These are phyloP conservation scores for Mortierella sp. DNA, from an alignment of 371 early-diverging fungal species.

Conservation along the genomic window DNA sequence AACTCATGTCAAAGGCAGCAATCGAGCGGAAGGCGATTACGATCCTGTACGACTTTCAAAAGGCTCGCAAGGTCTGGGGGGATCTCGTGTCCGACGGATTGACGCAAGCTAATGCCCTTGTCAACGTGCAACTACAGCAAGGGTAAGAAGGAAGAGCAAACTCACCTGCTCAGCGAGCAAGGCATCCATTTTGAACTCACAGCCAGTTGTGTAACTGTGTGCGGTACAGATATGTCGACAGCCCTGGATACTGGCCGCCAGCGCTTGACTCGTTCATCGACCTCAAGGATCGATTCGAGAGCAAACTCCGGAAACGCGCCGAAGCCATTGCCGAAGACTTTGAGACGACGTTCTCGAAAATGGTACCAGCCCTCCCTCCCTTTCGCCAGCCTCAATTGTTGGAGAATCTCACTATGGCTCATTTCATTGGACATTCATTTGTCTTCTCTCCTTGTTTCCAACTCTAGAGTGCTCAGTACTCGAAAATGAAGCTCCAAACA, in stretches of 20 bases:
- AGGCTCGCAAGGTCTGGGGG: conserved; percentile 47
- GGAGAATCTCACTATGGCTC: too few relatives aligned
- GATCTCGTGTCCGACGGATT: conserved; percentile 53
- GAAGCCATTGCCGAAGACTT: conserved; percentile 38
- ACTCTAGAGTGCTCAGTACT: conserved; percentile 43
- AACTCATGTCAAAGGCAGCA: conserved; percentile 44
- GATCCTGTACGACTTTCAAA: conserved; percentile 45
- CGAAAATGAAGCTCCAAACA: conserved; percentile 51
- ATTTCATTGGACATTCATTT: too few relatives aligned
- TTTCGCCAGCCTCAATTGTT: too few relatives aligned
- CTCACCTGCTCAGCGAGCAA: background rate
- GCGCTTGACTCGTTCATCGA: conserved; percentile 41
- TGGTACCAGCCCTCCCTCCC: conserved; percentile 17
- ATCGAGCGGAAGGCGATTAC: conserved; percentile 33
- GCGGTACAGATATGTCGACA: conserved; percentile 31
- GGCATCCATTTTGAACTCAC: too few relatives aligned
- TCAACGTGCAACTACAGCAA: conserved; percentile 53
- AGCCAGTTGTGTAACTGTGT: background rate
- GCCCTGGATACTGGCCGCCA: conserved; percentile 49
- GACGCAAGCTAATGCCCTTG: conserved; percentile 48
- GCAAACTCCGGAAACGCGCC: conserved; percentile 43
- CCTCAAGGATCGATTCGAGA: conserved; percentile 51
- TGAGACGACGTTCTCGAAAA: conserved; percentile 37
- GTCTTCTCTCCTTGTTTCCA: background rate
- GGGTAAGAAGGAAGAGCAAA: conserved; percentile 16